Conservation (phyloP, 1,284 basidiomycete genomes). For the Ganoderma boninense region DNA sequence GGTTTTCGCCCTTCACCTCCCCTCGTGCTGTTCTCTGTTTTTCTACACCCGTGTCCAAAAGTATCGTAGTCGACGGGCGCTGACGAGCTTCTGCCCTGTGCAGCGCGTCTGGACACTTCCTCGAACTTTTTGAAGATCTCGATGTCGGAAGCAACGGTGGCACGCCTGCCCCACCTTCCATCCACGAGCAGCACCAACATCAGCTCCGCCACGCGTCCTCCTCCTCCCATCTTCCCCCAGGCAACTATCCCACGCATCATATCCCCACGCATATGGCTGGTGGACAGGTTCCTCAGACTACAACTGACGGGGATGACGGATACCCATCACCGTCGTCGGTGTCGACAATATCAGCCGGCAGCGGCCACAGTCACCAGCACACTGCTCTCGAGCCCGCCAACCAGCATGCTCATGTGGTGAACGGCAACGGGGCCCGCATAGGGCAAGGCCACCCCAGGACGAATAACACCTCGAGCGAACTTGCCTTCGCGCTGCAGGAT, state of each 20-base stretch:
- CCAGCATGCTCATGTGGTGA: constrained; percentile 13
- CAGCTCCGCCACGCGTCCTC: constrained; percentile 20
- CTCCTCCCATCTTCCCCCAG: constrained; percentile 26
- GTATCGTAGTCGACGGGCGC: constrained; percentile 5
- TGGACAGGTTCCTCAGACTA: constrained; percentile 11
- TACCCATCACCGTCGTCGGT: constrained; percentile 33
- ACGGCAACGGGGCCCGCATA: constrained; percentile 12
- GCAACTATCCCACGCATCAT: constrained; percentile 21
- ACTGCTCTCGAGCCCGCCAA: constrained; percentile 20
- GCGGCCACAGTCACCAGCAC: constrained; percentile 24
- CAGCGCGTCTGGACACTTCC: constrained; percentile 36
- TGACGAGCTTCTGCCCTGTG: constrained; percentile 12
- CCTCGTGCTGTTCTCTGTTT: background rate
- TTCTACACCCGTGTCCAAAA: background rate
- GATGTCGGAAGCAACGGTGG: constrained; percentile 33
- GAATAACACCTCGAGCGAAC: constrained; percentile 34
- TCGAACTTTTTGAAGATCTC: constrained; percentile 36
- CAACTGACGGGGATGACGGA: constrained; percentile 24
- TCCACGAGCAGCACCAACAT: constrained; percentile 23
- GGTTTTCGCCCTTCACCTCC: background rate
- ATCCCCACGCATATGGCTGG: constrained; percentile 23
- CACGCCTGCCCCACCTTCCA: constrained; percentile 23
- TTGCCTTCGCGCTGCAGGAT: constrained; percentile 34
- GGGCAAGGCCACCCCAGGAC: constrained; percentile 22
- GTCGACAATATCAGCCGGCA: constrained; percentile 32